These are phyloP conservation scores for Circinella minor DNA, from an alignment of 371 early-diverging fungal species.

Conservation along the genomic window DNA sequence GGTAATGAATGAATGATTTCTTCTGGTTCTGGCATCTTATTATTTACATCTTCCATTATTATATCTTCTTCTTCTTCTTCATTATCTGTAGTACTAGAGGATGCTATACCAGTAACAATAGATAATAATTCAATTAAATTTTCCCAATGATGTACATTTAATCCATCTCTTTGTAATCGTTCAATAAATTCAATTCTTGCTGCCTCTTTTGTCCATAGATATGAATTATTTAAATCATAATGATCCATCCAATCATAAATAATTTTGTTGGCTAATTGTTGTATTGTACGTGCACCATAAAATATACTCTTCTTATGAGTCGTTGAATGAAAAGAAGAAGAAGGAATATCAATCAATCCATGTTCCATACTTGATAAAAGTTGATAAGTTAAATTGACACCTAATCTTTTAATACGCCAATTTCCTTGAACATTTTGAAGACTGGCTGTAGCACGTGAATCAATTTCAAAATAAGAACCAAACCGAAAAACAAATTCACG, in stretches of 20 bases:
- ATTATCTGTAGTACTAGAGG: slow-evolving; percentile 1
- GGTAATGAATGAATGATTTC: background rate
- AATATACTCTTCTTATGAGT: background rate
- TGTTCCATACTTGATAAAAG: slow-evolving; percentile 9
- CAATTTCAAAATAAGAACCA: slow-evolving; percentile 37
- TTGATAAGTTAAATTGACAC: slow-evolving; percentile 11
- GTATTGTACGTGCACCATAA: slow-evolving; percentile 7
- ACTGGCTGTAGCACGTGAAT: slow-evolving; percentile 21
- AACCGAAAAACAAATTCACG: slow-evolving; percentile 52
- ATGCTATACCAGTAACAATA: slow-evolving; percentile 14
- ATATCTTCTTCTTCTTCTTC: background rate
- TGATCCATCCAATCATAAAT: slow-evolving; percentile 12
- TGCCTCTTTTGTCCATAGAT: slow-evolving; percentile 3
- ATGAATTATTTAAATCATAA: background rate
- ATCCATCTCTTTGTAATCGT: slow-evolving; percentile 27
- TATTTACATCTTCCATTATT: background rate
- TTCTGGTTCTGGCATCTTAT: background rate
- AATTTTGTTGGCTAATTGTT: background rate
- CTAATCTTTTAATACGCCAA: slow-evolving; percentile 41
- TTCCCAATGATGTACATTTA: slow-evolving; percentile 35
- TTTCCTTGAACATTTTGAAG: slow-evolving; percentile 50
- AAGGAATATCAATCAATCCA: slow-evolving; percentile 5
- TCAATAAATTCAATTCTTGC: slow-evolving; percentile 22
- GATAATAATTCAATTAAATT: slow-evolving; percentile 31
- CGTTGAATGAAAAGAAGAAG: background rate